These are phyloP conservation scores for Picochlorum costavermella DNA, from an alignment of 139 green algal species.

Conservation along the genomic window DNA sequence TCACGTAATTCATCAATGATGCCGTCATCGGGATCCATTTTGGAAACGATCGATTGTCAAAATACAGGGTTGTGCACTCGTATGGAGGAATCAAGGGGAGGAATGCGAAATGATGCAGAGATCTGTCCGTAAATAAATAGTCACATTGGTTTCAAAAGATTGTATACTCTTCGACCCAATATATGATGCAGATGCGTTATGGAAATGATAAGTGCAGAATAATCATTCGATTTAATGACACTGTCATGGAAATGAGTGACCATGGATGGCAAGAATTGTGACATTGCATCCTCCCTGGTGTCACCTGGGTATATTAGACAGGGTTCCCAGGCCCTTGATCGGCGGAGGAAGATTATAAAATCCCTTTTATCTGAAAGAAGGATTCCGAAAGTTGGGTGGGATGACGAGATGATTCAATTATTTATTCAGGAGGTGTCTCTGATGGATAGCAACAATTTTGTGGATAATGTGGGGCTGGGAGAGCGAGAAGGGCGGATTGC, in stretches of 20 bases:
- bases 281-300: constrained; percentile 47
- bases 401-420: constrained; percentile 77
- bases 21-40: too few species aligned
- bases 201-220: too few species aligned
- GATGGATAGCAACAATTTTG: constrained; percentile 99
- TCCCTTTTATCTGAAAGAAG: constrained; percentile 58
- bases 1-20: too few species aligned
- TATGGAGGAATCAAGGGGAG: too few species aligned
- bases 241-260: background rate
- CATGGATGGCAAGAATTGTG: constrained; percentile 57
- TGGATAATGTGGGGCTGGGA: constrained; percentile 77
- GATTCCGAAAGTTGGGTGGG: constrained; percentile 72
- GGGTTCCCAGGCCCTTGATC: constrained; percentile 44
- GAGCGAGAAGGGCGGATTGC: constrained; percentile 85
- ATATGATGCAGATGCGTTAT: too few species aligned
- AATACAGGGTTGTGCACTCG: too few species aligned
- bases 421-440: constrained; percentile 77
- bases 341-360: constrained; percentile 52
- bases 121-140: too few species aligned
- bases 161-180: too few species aligned
- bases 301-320: constrained; percentile 64
- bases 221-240: too few species aligned
- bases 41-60: too few species aligned
- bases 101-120: too few species aligned
- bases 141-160: too few species aligned